Percentiles rank a stretch among this genome's conserved stretches.
phyloP scores from a whole-genome alignment of 108 stramenopile genomes.

The Nitzschia sp. region DNA sequence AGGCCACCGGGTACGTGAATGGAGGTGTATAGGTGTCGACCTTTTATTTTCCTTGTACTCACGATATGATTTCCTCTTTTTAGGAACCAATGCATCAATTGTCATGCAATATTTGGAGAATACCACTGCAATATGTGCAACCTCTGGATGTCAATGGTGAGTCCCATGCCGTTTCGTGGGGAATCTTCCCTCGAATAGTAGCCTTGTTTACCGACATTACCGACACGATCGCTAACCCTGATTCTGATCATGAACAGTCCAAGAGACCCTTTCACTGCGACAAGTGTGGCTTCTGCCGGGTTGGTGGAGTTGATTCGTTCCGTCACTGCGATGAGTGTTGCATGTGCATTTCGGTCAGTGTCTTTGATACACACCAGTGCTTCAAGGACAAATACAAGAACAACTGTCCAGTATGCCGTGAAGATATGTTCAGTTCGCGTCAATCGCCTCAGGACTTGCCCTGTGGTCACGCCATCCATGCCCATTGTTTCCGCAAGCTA shows the following conservation, averaged over 20 bases:
- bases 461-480: conserved; percentile 87
- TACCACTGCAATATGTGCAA: conserved; percentile 86
- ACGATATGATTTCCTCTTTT: background rate
- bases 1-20: conserved; percentile 50
- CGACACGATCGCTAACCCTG: no score
- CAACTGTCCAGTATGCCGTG: conserved; percentile 86
- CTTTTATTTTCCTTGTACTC: background rate
- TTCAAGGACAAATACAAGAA: conserved; percentile 87
- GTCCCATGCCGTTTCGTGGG: background rate
- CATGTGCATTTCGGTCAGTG: conserved; percentile 82
- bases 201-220: background rate
- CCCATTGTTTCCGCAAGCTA: conserved; percentile 84
- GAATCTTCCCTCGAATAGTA: background rate
- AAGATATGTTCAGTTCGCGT: conserved; percentile 80
- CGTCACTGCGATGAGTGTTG: conserved; percentile 86
- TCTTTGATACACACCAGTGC: conserved; percentile 79
- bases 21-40: background rate
- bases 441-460: conserved; percentile 85
- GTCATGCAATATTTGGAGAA: conserved; percentile 75
- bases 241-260: conserved; percentile 26
- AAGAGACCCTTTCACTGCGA: conserved; percentile 84
- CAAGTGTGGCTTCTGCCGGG: conserved; percentile 87
- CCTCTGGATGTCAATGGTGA: conserved; percentile 79
- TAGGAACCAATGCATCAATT: conserved; percentile 81
- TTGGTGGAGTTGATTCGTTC: conserved; percentile 81